Percentiles rank a stretch among this genome's conserved stretches.
These are phyloP conservation scores for Volvariella volvacea DNA, from an alignment of 1,284 basidiomycete genomes.

Conservation along the genomic window DNA sequence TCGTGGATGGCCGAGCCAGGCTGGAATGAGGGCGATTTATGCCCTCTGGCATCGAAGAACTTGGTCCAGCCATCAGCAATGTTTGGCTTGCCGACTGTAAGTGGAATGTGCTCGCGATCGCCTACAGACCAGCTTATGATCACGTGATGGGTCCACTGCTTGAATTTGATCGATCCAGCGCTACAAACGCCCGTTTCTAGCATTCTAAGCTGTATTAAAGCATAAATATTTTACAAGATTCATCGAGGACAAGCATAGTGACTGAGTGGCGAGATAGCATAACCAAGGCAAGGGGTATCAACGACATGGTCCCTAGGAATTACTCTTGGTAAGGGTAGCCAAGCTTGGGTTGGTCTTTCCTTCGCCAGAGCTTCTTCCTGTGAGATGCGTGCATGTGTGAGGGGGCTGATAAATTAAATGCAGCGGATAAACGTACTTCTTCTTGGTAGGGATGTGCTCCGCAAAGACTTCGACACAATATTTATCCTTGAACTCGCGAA, in stretches of 20 bases:
- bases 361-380: slow-evolving; percentile 88
- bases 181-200: too few relatives aligned
- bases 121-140: too few relatives aligned
- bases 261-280: slow-evolving; percentile 8
- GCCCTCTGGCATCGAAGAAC: too few relatives aligned
- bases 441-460: slow-evolving; percentile 78
- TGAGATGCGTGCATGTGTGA: slow-evolving; percentile 7
- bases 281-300: neutral
- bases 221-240: too few relatives aligned
- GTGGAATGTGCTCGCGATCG: too few relatives aligned
- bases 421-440: slow-evolving; percentile 59
- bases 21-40: too few relatives aligned
- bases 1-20: slow-evolving; percentile 2
- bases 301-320: slow-evolving; percentile 2
- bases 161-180: too few relatives aligned
- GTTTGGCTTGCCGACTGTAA: too few relatives aligned
- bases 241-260: too few relatives aligned
- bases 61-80: too few relatives aligned
- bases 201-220: too few relatives aligned
- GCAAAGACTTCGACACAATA: slow-evolving; percentile 84
- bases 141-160: too few relatives aligned
- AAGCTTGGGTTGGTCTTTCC: slow-evolving; percentile 81
- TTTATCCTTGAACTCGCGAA: slow-evolving; percentile 87
- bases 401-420: neutral
- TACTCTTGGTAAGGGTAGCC: slow-evolving; percentile 84